phyloP scores from a whole-genome alignment of 495 filamentous ascomycete genomes.

The Talaromyces stipitatus region DNA sequence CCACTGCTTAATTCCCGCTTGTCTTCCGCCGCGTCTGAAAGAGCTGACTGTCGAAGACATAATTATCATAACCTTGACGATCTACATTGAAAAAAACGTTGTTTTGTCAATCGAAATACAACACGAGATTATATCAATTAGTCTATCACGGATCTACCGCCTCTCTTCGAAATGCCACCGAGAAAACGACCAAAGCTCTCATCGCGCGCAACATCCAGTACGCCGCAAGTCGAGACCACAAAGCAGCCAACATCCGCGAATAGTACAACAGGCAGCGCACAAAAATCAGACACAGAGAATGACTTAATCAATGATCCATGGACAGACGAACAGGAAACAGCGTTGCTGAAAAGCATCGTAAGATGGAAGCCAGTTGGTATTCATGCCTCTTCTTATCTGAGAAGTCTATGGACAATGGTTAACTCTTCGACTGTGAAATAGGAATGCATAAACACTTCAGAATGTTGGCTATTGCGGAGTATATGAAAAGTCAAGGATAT shows the following conservation, averaged over 20 bases:
- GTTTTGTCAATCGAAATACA: too few relatives aligned
- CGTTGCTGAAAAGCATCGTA: slow-evolving; percentile 82
- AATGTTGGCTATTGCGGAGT: slow-evolving; percentile 81
- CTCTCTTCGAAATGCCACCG: slow-evolving; percentile 69
- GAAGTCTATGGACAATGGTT: not conserved
- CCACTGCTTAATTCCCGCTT: slow-evolving; percentile 17
- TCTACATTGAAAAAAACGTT: too few relatives aligned
- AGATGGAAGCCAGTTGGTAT: slow-evolving; percentile 90
- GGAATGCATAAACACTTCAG: slow-evolving; percentile 98
- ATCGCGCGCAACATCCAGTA: slow-evolving; percentile 17
- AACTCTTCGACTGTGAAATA: slow-evolving; percentile 26
- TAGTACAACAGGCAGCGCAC: slow-evolving; percentile 21
- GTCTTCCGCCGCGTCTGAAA: not conserved
- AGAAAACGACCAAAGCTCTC: slow-evolving; percentile 51
- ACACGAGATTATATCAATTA: too few relatives aligned
- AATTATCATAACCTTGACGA: too few relatives aligned
- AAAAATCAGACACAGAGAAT: slow-evolving; percentile 28
- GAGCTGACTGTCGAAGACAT: not conserved
- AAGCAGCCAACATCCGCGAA: slow-evolving; percentile 29
- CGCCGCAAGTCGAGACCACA: slow-evolving; percentile 33
- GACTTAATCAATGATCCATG: slow-evolving; percentile 62
- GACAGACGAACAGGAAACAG: slow-evolving; percentile 93
- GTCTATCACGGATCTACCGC: too few relatives aligned
- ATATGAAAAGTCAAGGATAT: slow-evolving; percentile 81
- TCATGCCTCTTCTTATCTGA: slow-evolving; percentile 8